Conservation (phyloP, 495 filamentous ascomycete genomes). For the Neohortaea acidophila region DNA sequence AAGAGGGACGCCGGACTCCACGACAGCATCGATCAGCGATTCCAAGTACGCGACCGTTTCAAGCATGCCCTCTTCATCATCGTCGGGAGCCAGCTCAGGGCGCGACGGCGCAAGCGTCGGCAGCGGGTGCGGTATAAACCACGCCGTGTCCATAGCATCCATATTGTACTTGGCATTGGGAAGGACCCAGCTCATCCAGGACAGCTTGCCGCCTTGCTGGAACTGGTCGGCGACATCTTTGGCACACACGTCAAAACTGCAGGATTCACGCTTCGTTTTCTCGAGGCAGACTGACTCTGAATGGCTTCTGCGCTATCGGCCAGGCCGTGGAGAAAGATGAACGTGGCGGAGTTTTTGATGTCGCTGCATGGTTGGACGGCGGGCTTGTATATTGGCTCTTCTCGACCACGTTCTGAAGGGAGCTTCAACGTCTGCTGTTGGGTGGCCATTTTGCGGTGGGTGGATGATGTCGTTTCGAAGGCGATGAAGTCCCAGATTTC, state of each 20-base stretch:
- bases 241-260: too few species aligned
- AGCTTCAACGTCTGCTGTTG: too few species aligned
- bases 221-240: constrained; percentile 28
- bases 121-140: constrained; percentile 26
- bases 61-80: constrained; percentile 26
- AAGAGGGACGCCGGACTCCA: constrained; percentile 23
- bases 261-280: too few species aligned
- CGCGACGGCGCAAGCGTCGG: constrained; percentile 24
- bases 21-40: constrained; percentile 25
- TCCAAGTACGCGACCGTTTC: constrained; percentile 27
- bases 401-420: constrained; percentile 1
- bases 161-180: constrained; percentile 30
- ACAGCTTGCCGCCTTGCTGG: constrained; percentile 27
- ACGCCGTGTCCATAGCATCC: constrained; percentile 27
- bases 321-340: constrained; percentile 32
- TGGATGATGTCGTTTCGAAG: too few species aligned
- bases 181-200: constrained; percentile 29
- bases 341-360: constrained; percentile 24
- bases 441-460: too few species aligned
- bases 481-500: too few species aligned
- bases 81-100: constrained; percentile 22
- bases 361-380: constrained; percentile 15
- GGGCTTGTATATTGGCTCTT: constrained; percentile 22
- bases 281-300: constrained; percentile 27
- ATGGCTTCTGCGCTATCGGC: constrained; percentile 30